Evolutionary conservation across 108 stramenopile species (phyloP).

Genomic region (Stephanodiscus minutulus): DNA sequence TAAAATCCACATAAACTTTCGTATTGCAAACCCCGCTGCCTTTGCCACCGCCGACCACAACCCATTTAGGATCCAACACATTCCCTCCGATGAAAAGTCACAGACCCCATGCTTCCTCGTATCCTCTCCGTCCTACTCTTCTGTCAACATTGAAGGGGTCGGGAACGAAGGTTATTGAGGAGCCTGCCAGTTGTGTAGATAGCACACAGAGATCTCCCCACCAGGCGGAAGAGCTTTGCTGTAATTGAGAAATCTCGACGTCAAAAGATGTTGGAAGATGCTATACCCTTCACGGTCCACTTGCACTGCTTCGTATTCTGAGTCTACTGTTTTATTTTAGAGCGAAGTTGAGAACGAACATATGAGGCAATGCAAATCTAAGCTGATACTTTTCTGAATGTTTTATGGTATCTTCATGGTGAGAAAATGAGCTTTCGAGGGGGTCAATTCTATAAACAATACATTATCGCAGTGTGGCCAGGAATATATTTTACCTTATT

Average conservation of each 20-base stretch:
- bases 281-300: slow-evolving; percentile 27
- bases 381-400: too few species aligned
- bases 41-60: too few species aligned
- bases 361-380: neutral
- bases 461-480: too few species aligned
- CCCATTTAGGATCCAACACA: slow-evolving; percentile 62
- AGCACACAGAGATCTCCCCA: slow-evolving; percentile 19
- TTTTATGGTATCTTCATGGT: too few species aligned
- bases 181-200: slow-evolving; percentile 12
- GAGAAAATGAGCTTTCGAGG: too few species aligned
- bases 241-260: slow-evolving; percentile 21
- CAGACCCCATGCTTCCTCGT: slow-evolving; percentile 6
- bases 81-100: slow-evolving; percentile 55
- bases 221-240: slow-evolving; percentile 22
- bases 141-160: neutral
- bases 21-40: too few species aligned
- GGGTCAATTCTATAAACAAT: too few species aligned
- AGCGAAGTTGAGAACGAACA: neutral
- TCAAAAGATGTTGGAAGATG: slow-evolving; percentile 27
- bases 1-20: too few species aligned
- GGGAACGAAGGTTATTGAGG: neutral
- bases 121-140: slow-evolving; percentile 19
- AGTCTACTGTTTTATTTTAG: slow-evolving; percentile 9
- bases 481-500: too few species aligned
- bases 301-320: slow-evolving; percentile 27